Base-by-base conservation (phyloP, 164 flowering plant species). In the Sextonia rubra region DNA sequence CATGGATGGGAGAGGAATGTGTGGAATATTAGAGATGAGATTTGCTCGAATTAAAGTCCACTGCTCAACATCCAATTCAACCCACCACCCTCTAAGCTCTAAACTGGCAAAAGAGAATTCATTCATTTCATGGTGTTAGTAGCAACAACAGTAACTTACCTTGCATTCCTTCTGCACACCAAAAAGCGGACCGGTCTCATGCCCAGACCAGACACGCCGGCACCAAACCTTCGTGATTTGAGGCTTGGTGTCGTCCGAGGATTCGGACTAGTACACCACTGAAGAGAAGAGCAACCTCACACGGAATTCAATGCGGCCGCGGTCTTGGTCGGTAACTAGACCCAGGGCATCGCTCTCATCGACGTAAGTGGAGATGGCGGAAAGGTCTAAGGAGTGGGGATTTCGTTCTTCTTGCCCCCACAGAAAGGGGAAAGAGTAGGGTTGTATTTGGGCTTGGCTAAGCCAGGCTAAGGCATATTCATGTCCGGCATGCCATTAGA, bases 351-450 rank as follows among this genome's bases (percentile, higher is more conserved):
- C 69, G 60, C 12, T 0, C 0, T 32, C 73, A 0, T 63, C 82
- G 4, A 90, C 77, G 60, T 80, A 90, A 2, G 76, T 25, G 6
- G 73, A 73, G 12, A 52, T 48, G 1, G 87, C 81, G 0, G 86
- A 82, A 56, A 84, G 79, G 4, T 37, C 32, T 3, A 85, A 88
- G 37, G 11, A 20, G 37, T 11, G 9, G 60, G 12, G 1, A 90
- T 86, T 66, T 66, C 71, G 29, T 68, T 79, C 79, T 44, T 76
- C 66, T 72, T 86, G 7, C 70, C 87, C 78, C 85, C 89, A 18
- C 5, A 22, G 60, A 92, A 89, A 15, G 97, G 94, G 2, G 84
- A 74, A 5, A 92, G n/a, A n/a, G n/a, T n/a, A n/a, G n/a, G n/a
- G n/a, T n/a, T n/a, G n/a, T n/a, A n/a, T n/a, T n/a, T n/a, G n/a